These are phyloP conservation scores for Tetrapisispora nanseiensis DNA, from an alignment of 805 yeast species.

Conservation along the genomic window DNA sequence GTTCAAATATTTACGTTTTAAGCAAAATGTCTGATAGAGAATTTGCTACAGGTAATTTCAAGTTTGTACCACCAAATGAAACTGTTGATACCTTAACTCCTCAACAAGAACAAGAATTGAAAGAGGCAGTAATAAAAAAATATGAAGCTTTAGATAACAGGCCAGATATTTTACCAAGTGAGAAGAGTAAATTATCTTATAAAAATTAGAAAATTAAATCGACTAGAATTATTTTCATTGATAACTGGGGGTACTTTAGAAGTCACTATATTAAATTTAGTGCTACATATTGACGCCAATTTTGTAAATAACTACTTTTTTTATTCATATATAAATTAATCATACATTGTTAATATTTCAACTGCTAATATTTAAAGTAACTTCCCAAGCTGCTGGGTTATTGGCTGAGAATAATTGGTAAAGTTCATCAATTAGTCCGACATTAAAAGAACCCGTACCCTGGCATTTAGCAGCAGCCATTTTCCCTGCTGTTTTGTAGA, in stretches of 20 bases:
- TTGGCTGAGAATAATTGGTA: conserved; percentile 19
- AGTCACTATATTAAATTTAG: no score
- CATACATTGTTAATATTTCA: conserved; percentile 9
- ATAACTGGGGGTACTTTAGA: no score
- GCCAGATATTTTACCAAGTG: conserved; percentile 47
- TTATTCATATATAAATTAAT: background rate
- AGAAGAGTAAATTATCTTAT: conserved; percentile 40
- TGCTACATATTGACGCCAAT: background rate
- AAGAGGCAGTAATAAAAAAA: conserved; percentile 39
- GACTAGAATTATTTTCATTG: no score
- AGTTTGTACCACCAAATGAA: conserved; percentile 73
- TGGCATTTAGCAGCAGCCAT: conserved; percentile 34
- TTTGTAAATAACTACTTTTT: conserved; percentile 1
- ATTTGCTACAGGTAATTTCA: conserved; percentile 83
- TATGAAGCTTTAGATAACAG: conserved; percentile 40
- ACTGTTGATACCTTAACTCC: conserved; percentile 62
- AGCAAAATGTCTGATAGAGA: conserved; percentile 82
- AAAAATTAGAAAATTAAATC: conserved; percentile 31
- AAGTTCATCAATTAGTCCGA: conserved; percentile 23
- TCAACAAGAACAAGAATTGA: conserved; percentile 50
- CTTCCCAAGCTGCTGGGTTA: conserved; percentile 22
- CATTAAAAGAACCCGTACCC: conserved; percentile 32
- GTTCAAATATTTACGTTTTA: conserved; percentile 82
- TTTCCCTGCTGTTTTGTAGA: conserved; percentile 56
- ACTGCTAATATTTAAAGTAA: conserved; percentile 5